Base-by-base conservation (phyloP, 2,329 filamentous ascomycete genomes). In the Nemania abortiva region DNA sequence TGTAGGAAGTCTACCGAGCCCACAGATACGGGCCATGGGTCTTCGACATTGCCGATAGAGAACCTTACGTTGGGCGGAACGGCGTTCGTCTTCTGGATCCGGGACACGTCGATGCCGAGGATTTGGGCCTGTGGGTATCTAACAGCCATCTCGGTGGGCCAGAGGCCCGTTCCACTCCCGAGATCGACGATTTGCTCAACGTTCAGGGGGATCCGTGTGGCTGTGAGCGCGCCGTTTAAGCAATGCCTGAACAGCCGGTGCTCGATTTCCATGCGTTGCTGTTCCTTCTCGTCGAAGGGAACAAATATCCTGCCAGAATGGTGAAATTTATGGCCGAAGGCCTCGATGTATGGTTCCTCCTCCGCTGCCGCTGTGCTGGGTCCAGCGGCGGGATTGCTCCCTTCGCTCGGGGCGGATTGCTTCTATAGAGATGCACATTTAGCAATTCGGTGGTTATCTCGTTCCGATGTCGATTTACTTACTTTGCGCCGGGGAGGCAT, bases 21-120 rank as follows among this genome's bases (percentile, higher is more conserved):
- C 13, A 70, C 71, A 4, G 73, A 65, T 6, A 74, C 74, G 3
- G 76, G 77, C 83, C 82, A 84, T 3, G 77, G 80, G 31, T 86
- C 81, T 69, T 88, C 86, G 34, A 86, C 82, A 74, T 91, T 88
- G 74, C 87, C 86, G 47, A 90, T 84, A 66, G 87, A 80, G 74
- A 90, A 90, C 3, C 81, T 82, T 24, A 90, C 83, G 72, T 91
- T 91, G 20, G 86, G 83, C 6, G 89, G 88, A 7, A 90, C 84
- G 29, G 79, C 76, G 9, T 76, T 80, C 18, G 79, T 81, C 52
- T 82, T 74, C 39, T 84, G 77, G n/a, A 81, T 81, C 29, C 79
- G 79, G 22, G 79, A 82, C 22, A 83, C 72, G 66, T 84, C 83
- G 50, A 83, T 77, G 34, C 82, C 82, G 31, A 81, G 78, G 15